Evolutionary conservation across 2,329 filamentous ascomycete species (phyloP), one percentile per base, ranked within the genome.

Genomic region (Xylariomycetidae sp.): DNA sequence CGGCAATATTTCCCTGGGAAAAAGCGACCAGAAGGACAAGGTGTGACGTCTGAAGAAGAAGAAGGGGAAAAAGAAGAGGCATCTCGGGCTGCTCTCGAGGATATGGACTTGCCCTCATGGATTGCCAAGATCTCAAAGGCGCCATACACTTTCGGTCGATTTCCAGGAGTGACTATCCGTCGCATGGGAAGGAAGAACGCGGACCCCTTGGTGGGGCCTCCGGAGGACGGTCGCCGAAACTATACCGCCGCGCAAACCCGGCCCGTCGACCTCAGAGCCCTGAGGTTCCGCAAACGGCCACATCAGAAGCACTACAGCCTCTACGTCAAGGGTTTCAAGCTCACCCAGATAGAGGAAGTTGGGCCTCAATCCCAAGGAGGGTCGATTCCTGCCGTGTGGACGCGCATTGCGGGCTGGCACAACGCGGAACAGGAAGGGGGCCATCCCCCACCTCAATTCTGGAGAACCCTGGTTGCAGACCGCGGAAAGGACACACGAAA

Each of bases 121-220:
- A 13, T 9, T 6, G n/a, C 6, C n/a, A 32, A 6, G 13, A 7
- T 9, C 29, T n/a, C 5, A 31, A 6, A 17, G 13, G 16, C 15
- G 10, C 12, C 14, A 25, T 28, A 19, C 25, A 25, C n/a, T n/a
- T n/a, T n/a, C n/a, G n/a, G n/a, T n/a, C n/a, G n/a, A n/a, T n/a
- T n/a, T n/a, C n/a, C n/a, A n/a, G n/a, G n/a, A n/a, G n/a, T n/a
- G n/a, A 2, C 52, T 49, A 5, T 42, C 48, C 13, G 43, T 37
- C n/a, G 25, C 31, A 52, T 51, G 37, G 47, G 51, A 6, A 42
- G 58, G 9, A 49, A 42, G 20, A 58, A 61, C 36, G 58, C 59
- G 4, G 59, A 63, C 19, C 44, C 57, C 0, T 38, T 63, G 0
- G 58, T 62, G 1, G 59, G 58, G 0, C 10, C 42, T 2, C 56